These are phyloP conservation scores for Pseudopediastrum boryanum DNA, from an alignment of 139 green algal species.

Conservation along the genomic window DNA sequence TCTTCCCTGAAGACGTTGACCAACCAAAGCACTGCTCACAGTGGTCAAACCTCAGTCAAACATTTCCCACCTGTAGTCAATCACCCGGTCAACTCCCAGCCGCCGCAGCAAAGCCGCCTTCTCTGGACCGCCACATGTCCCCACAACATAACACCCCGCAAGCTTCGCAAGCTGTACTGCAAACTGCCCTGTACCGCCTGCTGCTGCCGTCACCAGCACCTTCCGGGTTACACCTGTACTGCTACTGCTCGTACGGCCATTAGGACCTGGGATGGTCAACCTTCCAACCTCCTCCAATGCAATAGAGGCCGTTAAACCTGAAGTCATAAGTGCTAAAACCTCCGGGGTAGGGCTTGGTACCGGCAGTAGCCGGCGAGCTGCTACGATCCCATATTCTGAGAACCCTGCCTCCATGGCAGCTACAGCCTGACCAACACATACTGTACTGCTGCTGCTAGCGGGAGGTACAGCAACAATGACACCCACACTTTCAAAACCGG, in stretches of 20 bases:
- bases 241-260: background rate
- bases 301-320: conserved; percentile 90
- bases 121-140: conserved; percentile 74
- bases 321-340: conserved; percentile 75
- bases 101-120: conserved; percentile 80
- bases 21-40: no score
- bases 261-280: conserved; percentile 22
- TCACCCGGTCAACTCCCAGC: conserved; percentile 83
- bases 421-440: conserved; percentile 64
- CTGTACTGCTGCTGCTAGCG: no score
- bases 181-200: conserved; percentile 93
- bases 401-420: conserved; percentile 75
- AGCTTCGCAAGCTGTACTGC: conserved; percentile 92
- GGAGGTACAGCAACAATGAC: conserved; percentile 65
- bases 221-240: conserved; percentile 33
- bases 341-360: conserved; percentile 60
- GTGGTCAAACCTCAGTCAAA: background rate
- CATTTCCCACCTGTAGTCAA: conserved; percentile 86
- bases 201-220: conserved; percentile 94
- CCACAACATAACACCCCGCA: conserved; percentile 86
- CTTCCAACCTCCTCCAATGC: conserved; percentile 30
- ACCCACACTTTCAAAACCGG: conserved; percentile 81
- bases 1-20: no score
- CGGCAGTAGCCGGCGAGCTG: conserved; percentile 46
- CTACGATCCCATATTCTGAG: conserved; percentile 55